Conservation (phyloP, 352 stramenopile species). For the Phytophthora ohioensis region DNA sequence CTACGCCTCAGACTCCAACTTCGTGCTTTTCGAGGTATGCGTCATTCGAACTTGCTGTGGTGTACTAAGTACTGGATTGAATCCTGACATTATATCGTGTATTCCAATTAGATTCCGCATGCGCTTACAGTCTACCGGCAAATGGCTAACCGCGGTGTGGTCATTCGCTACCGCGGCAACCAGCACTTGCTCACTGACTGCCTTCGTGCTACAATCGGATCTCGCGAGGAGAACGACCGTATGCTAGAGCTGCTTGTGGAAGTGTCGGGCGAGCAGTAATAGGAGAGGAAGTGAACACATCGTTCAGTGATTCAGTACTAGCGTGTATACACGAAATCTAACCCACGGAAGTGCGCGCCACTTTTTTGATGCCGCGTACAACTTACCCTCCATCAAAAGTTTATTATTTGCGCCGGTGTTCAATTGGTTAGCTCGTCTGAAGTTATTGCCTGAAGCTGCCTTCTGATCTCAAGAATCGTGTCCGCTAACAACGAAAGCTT, state of each 20-base stretch:
- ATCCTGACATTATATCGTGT: conserved; percentile 6
- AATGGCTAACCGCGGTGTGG: conserved; percentile 94
- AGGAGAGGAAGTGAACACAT: neutral
- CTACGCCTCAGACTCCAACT: conserved; percentile 97
- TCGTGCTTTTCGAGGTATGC: conserved; percentile 95
- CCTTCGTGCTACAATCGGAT: conserved; percentile 96
- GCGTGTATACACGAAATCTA: conserved; percentile 3
- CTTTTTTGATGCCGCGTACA: neutral
- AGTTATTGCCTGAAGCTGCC: too few species aligned
- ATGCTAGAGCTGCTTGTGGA: conserved; percentile 91
- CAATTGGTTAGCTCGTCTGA: too few species aligned
- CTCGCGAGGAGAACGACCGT: conserved; percentile 92
- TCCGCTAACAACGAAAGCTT: too few species aligned
- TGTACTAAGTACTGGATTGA: neutral
- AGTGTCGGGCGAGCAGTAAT: conserved; percentile 68
- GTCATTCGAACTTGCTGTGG: neutral
- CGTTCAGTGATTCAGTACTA: conserved; percentile 2
- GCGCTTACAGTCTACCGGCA: conserved; percentile 95
- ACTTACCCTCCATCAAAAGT: neutral
- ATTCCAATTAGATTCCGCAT: conserved; percentile 68
- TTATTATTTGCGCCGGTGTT: neutral
- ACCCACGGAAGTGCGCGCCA: neutral
- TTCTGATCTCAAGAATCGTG: too few species aligned
- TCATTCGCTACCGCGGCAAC: conserved; percentile 97
- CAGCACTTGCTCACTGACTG: conserved; percentile 96